Evolutionary conservation across 495 filamentous ascomycete species (phyloP).

Genomic region (Neurospora hispaniola): DNA sequence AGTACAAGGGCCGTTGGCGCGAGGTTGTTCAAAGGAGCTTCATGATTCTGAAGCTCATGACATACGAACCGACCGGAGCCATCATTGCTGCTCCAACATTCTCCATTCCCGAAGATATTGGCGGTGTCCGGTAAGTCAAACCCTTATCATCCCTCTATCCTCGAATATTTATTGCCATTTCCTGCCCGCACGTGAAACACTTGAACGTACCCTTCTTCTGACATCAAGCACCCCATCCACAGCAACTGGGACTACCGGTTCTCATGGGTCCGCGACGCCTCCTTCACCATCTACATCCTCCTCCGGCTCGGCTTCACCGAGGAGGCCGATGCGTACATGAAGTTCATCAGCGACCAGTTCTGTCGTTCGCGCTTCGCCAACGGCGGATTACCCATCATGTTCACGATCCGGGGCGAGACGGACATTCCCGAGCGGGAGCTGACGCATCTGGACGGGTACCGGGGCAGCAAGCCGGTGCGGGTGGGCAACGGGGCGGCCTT

Average conservation of each 20-base stretch:
- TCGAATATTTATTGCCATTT: neutral
- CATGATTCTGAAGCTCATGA: slow-evolving; percentile 62
- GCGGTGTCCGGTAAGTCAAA: slow-evolving; percentile 39
- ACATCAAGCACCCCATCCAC: slow-evolving; percentile 1
- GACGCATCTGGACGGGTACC: slow-evolving; percentile 56
- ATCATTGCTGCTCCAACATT: slow-evolving; percentile 44
- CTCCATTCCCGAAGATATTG: slow-evolving; percentile 62
- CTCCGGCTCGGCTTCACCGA: slow-evolving; percentile 63
- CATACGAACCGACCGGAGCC: slow-evolving; percentile 46
- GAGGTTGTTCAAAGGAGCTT: slow-evolving; percentile 58
- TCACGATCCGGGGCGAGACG: slow-evolving; percentile 60
- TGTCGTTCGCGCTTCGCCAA: slow-evolving; percentile 34
- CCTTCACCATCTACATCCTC: slow-evolving; percentile 66
- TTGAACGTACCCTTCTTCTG: neutral
- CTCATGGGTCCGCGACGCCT: slow-evolving; percentile 64
- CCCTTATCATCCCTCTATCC: neutral
- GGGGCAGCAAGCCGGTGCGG: slow-evolving; percentile 55
- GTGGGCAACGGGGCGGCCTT: slow-evolving; percentile 65
- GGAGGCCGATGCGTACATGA: slow-evolving; percentile 64
- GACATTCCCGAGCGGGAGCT: slow-evolving; percentile 60
- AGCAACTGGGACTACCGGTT: slow-evolving; percentile 74
- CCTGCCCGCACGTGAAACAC: neutral
- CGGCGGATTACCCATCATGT: slow-evolving; percentile 63
- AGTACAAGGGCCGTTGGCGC: slow-evolving; percentile 59
- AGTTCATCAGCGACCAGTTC: slow-evolving; percentile 60